Evolutionary conservation across 1,139 yeast genomes (phyloP), one percentile per base, ranked within the genome.

Genomic region (Meyerozyma elateridarum): DNA sequence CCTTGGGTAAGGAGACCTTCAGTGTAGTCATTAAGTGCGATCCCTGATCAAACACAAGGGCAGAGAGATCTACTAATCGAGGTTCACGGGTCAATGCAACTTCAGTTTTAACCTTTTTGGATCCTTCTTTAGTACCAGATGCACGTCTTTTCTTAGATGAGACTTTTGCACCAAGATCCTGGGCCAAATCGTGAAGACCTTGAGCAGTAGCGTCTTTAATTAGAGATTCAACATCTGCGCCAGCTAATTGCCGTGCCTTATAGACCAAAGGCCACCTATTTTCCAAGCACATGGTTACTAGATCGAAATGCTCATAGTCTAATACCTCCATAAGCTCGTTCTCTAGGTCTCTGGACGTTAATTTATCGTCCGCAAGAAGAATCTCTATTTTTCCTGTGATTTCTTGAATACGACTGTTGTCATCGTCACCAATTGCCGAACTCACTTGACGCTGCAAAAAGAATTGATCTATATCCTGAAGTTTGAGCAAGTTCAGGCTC

Each of bases 1-100:
- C 95, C 37, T 73, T 73, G 0, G 98, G 97, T 11, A 91, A 69
- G 34, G 70, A 70, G 12, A 91, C 76, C 41, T 79, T 82, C 2
- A 80, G 60, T 2, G 72, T 68, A 1, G 89, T 71, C 75, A 83
- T 72, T 7, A 81, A 58, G 44, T 76, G 85, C 1, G 83, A 68
- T 0, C 91, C 89, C 49, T 83, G 81, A 27, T 82, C 85, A 46
- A 87, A 83, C 0, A 67, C 67, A 8, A 84, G 56, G 8, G 76
- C 66, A 15, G 75, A 79, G 8, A 89, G 59, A 47, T 85, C 88
- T 2, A 87, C 69, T 20, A 74, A 56, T 33, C 63, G 61, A 0
- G 91, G 93, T 22, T 51, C 49, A 32, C 76, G 48, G 3, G 25
- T 13, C 6, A 29, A 14, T 8, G 17, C 24, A 28, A 29, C 26